Base-by-base conservation (phyloP, 768 basidiomycete species). In the Lactarius deliciosus region DNA sequence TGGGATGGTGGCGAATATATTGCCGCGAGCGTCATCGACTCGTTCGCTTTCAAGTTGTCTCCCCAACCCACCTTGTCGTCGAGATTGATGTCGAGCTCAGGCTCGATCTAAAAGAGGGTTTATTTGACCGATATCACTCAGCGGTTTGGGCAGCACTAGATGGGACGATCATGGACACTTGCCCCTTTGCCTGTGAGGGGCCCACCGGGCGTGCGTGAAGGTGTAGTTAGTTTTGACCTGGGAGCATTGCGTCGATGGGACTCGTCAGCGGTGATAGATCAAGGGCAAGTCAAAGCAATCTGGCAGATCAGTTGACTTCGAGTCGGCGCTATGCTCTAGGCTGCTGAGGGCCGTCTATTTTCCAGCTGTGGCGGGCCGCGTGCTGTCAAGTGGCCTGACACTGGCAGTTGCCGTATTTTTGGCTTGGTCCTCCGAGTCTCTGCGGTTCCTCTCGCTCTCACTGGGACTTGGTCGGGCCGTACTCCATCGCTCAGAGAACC, bases 121-220 rank as follows among this genome's bases (percentile, higher is more conserved):
- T 9, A 34, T 25, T 43, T 32, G n/a, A 9, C 40, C 16, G 41
- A 55, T 38, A 28, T 50, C n/a, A 28, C 38, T 60, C 13, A 13
- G 57, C 13, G 5, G n/a, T 41, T 16, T 40, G 25, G 25, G 25
- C 25, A 28, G 25, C 57, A 16, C 3, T 43, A 3, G n/a, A 47
- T 45, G 22, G 25, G 2, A 28, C 25, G 25, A n/a, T 28, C 25
- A 28, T n/a, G n/a, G n/a, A 57, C 61, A 69, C 73, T 66, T 74
- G 95, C 96, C 88, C 98, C 96, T 79, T 97, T 98, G 68, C 96
- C 96, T 57, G 96, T 98, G 53, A 98, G 85, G 57, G 94, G 25
- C 25, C 25, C 25, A 2, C 25, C 25, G 16, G 36, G 15, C 18
- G 63, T 64, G 57, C 65, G 62, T 45, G 53, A 71, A 41, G 50